Evolutionary conservation across 2,329 filamentous ascomycete genomes (phyloP).

Genomic region (Monilinia vaccinii-corymbosi): DNA sequence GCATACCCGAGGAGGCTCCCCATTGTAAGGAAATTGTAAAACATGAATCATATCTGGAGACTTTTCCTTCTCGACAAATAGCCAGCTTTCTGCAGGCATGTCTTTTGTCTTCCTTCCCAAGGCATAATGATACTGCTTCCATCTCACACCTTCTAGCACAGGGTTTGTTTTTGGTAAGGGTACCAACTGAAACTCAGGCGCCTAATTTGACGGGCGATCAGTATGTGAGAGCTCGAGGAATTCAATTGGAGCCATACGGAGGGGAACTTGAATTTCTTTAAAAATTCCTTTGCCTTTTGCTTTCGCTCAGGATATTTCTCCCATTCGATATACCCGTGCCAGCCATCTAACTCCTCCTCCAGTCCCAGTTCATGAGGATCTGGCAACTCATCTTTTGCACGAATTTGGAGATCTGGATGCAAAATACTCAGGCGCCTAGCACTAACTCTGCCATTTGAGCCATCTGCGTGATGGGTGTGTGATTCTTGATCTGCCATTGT

Average conservation of each 20-base stretch:
- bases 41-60: conserved; percentile 52
- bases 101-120: conserved; percentile 36
- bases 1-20: conserved; percentile 43
- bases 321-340: conserved; percentile 52
- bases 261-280: conserved; percentile 43
- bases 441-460: neutral
- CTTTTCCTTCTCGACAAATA: conserved; percentile 46
- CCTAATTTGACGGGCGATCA: conserved; percentile 1
- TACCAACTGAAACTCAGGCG: conserved; percentile 47
- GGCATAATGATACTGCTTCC: conserved; percentile 50
- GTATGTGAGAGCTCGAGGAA: neutral
- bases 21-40: conserved; percentile 55
- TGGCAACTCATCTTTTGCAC: conserved; percentile 5
- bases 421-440: conserved; percentile 5
- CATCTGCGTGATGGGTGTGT: neutral
- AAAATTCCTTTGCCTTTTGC: conserved; percentile 45
- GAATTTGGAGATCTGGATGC: conserved; percentile 9
- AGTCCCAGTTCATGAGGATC: conserved; percentile 4
- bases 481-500: neutral
- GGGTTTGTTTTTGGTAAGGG: conserved; percentile 49
- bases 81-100: conserved; percentile 51
- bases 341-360: conserved; percentile 8
- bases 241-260: neutral
- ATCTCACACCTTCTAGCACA: conserved; percentile 44
- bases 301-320: conserved; percentile 63